Evolutionary conservation across 768 basidiomycete genomes (phyloP), one percentile per base, ranked within the genome.

Genomic region (Clathrus columnatus): DNA sequence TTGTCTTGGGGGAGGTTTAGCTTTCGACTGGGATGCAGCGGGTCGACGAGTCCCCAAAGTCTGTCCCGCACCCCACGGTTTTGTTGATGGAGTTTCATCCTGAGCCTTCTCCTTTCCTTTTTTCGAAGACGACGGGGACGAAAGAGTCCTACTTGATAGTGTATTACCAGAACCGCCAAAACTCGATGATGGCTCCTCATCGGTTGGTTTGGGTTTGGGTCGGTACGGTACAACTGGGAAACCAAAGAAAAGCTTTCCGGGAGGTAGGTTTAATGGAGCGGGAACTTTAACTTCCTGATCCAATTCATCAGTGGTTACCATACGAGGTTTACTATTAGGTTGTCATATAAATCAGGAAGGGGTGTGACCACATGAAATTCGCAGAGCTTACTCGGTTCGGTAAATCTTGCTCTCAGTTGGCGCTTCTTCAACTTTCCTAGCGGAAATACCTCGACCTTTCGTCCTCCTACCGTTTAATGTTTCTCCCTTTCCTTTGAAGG

Each of bases 221-320:
- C 70, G 74, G 65, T 89, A 90, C 1, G 86, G 75, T 1, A 80
- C 72, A 55, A 89, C 79, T 57, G 88, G 87, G 72, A 86, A 99
- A 8, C 96, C 96, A 64, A 99, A 98, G 75, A 99, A 99, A 18
- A 99, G 75, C 61, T 96, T 87, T 11, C 96, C 96, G 60, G 87
- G 85, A 0, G 96, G 93, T 8, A 99, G 74, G 60, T 86, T 87
- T 42, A 99, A 74, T 7, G 92, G 85, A 0, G 91, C 93, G 4
- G 96, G 95, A 7, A 88, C 91, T 62, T 88, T 85, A 48, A 72
- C 76, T 18, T 85, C 84, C 17, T 80, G 74, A 56, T 89, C 87
- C 14, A 92, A 71, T 14, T 80, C 80, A 46, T 81, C 83, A 59
- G 87, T 91, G 1, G 92, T 91, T 26, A 97, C 81, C 49, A 97